Evolutionary conservation across 768 basidiomycete genomes (phyloP).

Genomic region (Calocybe cyanea): DNA sequence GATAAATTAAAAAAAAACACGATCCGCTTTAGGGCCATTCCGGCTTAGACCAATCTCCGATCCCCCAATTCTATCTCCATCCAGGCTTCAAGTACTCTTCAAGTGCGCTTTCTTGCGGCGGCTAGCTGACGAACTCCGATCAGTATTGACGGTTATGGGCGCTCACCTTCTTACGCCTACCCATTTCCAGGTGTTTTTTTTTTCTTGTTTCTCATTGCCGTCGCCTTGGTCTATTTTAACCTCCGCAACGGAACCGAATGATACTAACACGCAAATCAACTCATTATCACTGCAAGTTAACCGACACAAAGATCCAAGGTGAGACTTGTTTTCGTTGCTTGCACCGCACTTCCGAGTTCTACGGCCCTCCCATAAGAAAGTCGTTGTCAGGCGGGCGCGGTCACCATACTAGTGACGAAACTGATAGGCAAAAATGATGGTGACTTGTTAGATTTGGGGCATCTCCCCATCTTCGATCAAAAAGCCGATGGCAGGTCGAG

Average conservation of each 20-base stretch:
- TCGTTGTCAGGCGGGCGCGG: slow-evolving; percentile 11
- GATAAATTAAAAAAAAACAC: slow-evolving; percentile 7
- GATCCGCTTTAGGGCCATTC: slow-evolving; percentile 12
- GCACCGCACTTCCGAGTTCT: slow-evolving; percentile 8
- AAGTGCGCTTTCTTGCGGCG: slow-evolving; percentile 12
- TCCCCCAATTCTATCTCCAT: slow-evolving; percentile 10
- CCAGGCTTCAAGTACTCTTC: slow-evolving; percentile 3
- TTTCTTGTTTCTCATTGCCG: slow-evolving; percentile 5
- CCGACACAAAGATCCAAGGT: background rate
- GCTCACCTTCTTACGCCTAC: background rate
- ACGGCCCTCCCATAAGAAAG: slow-evolving; percentile 6
- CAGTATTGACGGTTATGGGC: slow-evolving; percentile 13
- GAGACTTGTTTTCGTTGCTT: background rate
- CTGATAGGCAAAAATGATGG: slow-evolving; percentile 15
- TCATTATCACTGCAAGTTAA: background rate
- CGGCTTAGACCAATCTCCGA: slow-evolving; percentile 14
- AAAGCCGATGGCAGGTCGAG: background rate
- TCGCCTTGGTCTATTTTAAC: background rate
- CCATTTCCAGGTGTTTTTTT: slow-evolving; percentile 11
- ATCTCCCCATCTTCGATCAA: slow-evolving; percentile 9
- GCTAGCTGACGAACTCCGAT: slow-evolving; percentile 14
- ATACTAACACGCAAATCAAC: too few relatives aligned
- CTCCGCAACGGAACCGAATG: slow-evolving; percentile 7
- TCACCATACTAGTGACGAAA: slow-evolving; percentile 7
- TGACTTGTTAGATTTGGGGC: slow-evolving; percentile 3